A percentile compares a stretch with the other conserved stretches of the same genome.
These are phyloP conservation scores for Phellopilus nigrolimitatus DNA, from an alignment of 1,284 basidiomycete species.

Conservation along the genomic window DNA sequence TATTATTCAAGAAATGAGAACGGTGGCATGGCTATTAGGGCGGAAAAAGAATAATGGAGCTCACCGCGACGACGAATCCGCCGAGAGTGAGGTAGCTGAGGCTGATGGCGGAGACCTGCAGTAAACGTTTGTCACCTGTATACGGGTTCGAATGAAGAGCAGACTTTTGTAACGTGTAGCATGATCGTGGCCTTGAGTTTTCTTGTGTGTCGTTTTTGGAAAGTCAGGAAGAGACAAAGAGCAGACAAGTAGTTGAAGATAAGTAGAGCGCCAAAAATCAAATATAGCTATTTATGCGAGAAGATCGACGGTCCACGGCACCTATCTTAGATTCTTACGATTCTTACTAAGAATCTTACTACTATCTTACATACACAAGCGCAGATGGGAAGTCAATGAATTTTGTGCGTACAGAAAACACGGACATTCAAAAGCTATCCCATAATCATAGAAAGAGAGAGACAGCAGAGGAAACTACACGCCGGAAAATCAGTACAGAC, in stretches of 20 bases:
- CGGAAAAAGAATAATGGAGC: background rate
- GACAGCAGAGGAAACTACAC: background rate
- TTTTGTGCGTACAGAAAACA: conserved; percentile 4
- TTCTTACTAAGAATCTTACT: too few species aligned
- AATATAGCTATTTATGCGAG: too few species aligned
- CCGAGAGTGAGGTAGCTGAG: conserved; percentile 67
- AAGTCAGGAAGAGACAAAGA: background rate
- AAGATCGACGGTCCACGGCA: too few species aligned
- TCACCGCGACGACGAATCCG: conserved; percentile 68
- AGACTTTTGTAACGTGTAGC: conserved; percentile 13
- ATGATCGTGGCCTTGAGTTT: background rate
- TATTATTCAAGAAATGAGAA: conserved; percentile 26
- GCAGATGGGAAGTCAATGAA: conserved; percentile 2
- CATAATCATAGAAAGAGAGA: conserved; percentile 5
- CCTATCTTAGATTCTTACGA: too few species aligned
- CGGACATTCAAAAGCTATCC: background rate
- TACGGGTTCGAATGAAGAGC: background rate
- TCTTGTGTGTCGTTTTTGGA: background rate
- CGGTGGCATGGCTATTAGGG: background rate
- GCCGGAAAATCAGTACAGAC: conserved; percentile 11
- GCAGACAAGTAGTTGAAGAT: too few species aligned
- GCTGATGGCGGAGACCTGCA: conserved; percentile 15
- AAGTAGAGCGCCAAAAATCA: too few species aligned
- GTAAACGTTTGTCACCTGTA: conserved; percentile 9
- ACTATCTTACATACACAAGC: too few species aligned